Conservation (phyloP, 208 protist species). For the Crithidia sp. region DNA sequence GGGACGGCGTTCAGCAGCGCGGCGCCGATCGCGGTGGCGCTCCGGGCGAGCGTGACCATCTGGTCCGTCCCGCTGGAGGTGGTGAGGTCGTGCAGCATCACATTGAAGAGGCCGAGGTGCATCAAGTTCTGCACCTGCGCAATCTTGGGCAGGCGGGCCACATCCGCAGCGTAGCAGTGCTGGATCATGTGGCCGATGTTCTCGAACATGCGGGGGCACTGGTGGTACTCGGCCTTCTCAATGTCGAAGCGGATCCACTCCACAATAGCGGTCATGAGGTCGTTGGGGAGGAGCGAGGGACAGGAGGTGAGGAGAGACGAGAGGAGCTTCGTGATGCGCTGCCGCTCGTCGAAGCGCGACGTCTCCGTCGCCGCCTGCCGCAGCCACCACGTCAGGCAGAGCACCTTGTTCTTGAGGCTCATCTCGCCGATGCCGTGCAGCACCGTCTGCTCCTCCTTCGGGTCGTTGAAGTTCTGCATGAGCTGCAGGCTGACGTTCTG, state of each 20-base stretch:
- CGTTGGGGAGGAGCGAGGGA: slow-evolving; percentile 39
- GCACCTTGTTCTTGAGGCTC: slow-evolving; percentile 70
- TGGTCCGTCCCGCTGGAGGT: slow-evolving; percentile 52
- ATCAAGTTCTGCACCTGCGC: slow-evolving; percentile 63
- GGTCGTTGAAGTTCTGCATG: slow-evolving; percentile 69
- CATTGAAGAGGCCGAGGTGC: slow-evolving; percentile 73
- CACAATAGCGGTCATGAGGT: slow-evolving; percentile 57
- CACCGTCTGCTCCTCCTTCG: slow-evolving; percentile 47
- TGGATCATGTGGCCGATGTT: slow-evolving; percentile 83
- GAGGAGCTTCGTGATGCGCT: slow-evolving; percentile 62
- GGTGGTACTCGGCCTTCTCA: slow-evolving; percentile 72
- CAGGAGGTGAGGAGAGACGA: slow-evolving; percentile 55
- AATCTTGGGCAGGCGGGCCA: slow-evolving; percentile 46
- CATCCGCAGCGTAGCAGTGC: slow-evolving; percentile 55
- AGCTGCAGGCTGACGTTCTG: slow-evolving; percentile 67
- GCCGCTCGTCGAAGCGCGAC: slow-evolving; percentile 60
- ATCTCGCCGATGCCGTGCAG: slow-evolving; percentile 58
- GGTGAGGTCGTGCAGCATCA: slow-evolving; percentile 76
- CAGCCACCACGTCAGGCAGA: slow-evolving; percentile 87
- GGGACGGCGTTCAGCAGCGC: slow-evolving; percentile 43
- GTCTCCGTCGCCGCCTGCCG: slow-evolving; percentile 64
- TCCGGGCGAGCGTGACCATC: slow-evolving; percentile 76
- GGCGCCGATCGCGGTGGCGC: slow-evolving; percentile 46
- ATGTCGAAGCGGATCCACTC: slow-evolving; percentile 89
- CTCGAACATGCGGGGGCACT: slow-evolving; percentile 83